Evolutionary conservation across 768 basidiomycete genomes (phyloP).

Genomic region (Mrakia hoshinonis): DNA sequence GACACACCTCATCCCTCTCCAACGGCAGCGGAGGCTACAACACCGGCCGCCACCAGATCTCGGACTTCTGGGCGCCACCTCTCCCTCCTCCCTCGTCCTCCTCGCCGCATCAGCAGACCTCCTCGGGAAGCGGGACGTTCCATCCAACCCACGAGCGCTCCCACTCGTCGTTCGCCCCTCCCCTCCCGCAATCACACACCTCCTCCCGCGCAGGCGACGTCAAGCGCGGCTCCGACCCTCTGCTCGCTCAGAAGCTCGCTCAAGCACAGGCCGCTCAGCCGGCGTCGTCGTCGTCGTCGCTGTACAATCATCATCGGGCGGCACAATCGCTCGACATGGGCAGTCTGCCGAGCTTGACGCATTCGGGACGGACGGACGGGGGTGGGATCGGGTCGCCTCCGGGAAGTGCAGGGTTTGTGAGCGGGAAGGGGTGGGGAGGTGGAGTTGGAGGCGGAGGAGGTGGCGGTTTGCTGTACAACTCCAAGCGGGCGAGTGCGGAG

Average conservation of each 20-base stretch:
- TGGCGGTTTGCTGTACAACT: neutral
- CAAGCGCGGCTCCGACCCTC: slow-evolving; percentile 74
- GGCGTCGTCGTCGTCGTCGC: too few species aligned
- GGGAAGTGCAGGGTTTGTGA: neutral
- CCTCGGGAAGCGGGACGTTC: neutral
- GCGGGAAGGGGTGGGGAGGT: neutral
- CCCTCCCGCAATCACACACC: slow-evolving; percentile 30
- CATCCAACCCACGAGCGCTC: slow-evolving; percentile 37
- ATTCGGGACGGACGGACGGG: neutral
- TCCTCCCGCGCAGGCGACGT: slow-evolving; percentile 64
- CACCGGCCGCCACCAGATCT: neutral
- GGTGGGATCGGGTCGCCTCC: neutral
- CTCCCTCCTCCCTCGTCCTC: neutral
- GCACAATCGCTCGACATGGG: slow-evolving; percentile 76
- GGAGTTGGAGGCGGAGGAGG: neutral
- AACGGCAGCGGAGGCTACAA: neutral
- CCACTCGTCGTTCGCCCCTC: slow-evolving; percentile 20
- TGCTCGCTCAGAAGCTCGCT: slow-evolving; percentile 73
- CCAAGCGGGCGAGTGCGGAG: neutral
- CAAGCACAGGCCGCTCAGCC: slow-evolving; percentile 43
- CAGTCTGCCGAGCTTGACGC: neutral
- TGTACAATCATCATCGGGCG: slow-evolving; percentile 62
- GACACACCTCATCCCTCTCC: neutral
- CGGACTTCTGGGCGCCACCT: slow-evolving; percentile 16
- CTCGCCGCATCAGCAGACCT: neutral